A percentile compares a stretch with the other conserved stretches of the same genome.
These are phyloP conservation scores for Pterocarpus macrocarpus DNA, from an alignment of 306 rosid species.

Conservation along the genomic window DNA sequence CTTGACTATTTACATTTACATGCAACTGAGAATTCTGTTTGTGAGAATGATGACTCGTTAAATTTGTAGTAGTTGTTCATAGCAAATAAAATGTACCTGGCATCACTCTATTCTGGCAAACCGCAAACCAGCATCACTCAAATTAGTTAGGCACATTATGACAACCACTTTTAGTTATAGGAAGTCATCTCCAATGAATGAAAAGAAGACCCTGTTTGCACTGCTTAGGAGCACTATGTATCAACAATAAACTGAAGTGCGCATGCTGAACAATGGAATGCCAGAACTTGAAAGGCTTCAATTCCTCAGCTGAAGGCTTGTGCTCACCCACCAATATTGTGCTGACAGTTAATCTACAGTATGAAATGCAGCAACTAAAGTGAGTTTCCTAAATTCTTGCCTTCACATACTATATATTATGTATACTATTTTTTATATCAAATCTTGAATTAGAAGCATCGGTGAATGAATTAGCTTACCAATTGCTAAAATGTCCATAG, in stretches of 20 bases:
- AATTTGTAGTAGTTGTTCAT: neutral
- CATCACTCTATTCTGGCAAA: neutral
- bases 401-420: neutral
- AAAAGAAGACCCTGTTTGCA: slow-evolving; percentile 4
- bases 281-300: slow-evolving; percentile 40
- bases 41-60: slow-evolving; percentile 5
- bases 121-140: neutral
- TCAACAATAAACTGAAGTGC: slow-evolving; percentile 29
- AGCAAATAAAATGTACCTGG: slow-evolving; percentile 26
- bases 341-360: slow-evolving; percentile 48
- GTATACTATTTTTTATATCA: neutral
- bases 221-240: neutral
- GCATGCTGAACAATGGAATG: slow-evolving; percentile 24
- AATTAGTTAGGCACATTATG: neutral
- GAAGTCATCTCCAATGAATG: slow-evolving; percentile 16
- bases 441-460: slow-evolving; percentile 10
- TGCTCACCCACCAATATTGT: slow-evolving; percentile 24
- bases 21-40: slow-evolving; percentile 14
- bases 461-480: slow-evolving; percentile 47
- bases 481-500: slow-evolving; percentile 57
- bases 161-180: neutral
- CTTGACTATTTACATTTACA: neutral
- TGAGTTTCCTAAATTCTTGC: slow-evolving; percentile 33
- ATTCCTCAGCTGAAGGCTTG: slow-evolving; percentile 4
- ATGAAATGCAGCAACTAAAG: slow-evolving; percentile 28